phyloP scores from a whole-genome alignment of 768 basidiomycete genomes.

The Strobilomyces dryophilus region DNA sequence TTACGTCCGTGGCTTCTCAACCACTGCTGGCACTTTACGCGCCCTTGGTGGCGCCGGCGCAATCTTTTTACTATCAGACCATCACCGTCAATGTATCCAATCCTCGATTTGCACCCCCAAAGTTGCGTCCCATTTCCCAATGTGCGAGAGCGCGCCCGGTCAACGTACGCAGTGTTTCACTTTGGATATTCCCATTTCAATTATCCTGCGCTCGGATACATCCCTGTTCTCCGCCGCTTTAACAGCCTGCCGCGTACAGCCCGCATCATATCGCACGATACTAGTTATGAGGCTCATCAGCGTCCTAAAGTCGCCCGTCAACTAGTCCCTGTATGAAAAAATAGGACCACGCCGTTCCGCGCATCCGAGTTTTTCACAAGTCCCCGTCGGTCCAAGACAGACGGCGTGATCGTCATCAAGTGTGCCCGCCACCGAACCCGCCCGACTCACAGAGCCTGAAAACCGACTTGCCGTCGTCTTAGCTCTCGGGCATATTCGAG shows the following conservation, averaged over 20 bases:
- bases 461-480: conserved; percentile 2
- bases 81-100: conserved; percentile 20
- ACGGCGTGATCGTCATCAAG: conserved; percentile 1
- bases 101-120: conserved; percentile 12
- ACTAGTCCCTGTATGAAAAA: conserved; percentile 15
- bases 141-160: conserved; percentile 12
- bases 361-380: conserved; percentile 12
- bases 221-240: conserved; percentile 22
- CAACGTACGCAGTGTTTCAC: conserved; percentile 18
- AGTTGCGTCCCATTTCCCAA: conserved; percentile 12
- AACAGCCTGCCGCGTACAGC: conserved; percentile 14
- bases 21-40: conserved; percentile 15
- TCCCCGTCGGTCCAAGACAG: conserved; percentile 13
- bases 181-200: conserved; percentile 19
- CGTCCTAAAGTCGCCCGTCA: conserved; percentile 4
- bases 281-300: conserved; percentile 6
- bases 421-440: conserved; percentile 17
- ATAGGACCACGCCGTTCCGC: neutral
- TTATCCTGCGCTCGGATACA: conserved; percentile 13
- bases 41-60: conserved; percentile 29
- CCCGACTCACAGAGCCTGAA: conserved; percentile 22
- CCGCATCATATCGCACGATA: conserved; percentile 11
- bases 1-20: conserved; percentile 33
- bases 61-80: conserved; percentile 17
- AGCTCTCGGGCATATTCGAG: conserved; percentile 9